phyloP scores from a whole-genome alignment of 257 asterid species.

The Salvia rosmarinus region DNA sequence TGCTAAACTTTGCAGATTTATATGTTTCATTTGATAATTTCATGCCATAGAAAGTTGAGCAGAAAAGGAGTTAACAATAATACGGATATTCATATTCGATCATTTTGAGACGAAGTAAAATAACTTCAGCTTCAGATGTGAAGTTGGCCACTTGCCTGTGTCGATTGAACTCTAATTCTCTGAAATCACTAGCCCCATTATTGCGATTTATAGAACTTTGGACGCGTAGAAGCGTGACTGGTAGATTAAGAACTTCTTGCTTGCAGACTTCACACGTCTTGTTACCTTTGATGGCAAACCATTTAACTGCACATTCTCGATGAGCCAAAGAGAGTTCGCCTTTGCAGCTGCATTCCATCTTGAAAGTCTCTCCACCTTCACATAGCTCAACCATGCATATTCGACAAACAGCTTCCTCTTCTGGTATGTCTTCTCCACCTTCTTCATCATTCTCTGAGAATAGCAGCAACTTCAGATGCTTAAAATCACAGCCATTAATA shows the following conservation, averaged over 20 bases:
- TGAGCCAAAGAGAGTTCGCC: conserved; percentile 94
- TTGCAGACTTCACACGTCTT: conserved; percentile 91
- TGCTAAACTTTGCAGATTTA: not conserved
- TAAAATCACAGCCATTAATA: not conserved
- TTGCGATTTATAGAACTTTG: conserved; percentile 55
- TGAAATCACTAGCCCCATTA: conserved; percentile 31
- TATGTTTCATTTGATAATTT: not conserved
- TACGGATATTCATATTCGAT: not conserved
- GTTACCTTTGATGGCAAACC: conserved; percentile 94
- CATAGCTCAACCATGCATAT: conserved; percentile 83
- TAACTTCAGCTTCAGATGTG: not conserved
- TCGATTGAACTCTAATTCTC: conserved; percentile 59
- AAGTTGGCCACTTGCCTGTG: conserved; percentile 57
- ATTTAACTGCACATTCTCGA: conserved; percentile 86
- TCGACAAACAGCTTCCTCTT: conserved; percentile 92
- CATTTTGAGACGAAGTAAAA: not conserved
- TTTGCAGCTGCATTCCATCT: conserved; percentile 95
- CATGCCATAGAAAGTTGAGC: not conserved
- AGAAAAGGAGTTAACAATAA: not conserved
- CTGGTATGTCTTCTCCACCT: conserved; percentile 77
- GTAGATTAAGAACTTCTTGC: conserved; percentile 80
- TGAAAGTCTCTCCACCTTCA: conserved; percentile 92
- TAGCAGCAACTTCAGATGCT: conserved; percentile 19
- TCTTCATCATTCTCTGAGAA: conserved; percentile 56
- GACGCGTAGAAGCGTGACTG: conserved; percentile 79